Percentiles rank a stretch among this genome's conserved stretches.
Conservation (phyloP, 495 filamentous ascomycete genomes). For the Hypoxylon cercidicola region DNA sequence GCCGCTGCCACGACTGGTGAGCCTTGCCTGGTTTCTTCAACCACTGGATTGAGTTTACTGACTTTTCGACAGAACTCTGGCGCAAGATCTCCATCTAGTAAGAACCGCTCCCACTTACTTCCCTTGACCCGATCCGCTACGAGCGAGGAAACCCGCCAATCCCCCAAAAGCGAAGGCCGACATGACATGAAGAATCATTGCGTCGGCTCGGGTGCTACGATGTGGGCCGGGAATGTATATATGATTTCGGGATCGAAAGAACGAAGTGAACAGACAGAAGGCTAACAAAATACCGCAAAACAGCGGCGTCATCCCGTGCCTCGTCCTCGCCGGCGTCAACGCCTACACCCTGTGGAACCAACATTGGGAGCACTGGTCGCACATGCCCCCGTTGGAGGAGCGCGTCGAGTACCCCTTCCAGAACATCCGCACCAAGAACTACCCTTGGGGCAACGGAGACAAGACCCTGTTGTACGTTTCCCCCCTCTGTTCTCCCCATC, state of each 20-base stretch:
- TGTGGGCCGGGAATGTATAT: neutral
- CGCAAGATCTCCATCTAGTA: conserved; percentile 94
- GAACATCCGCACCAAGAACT: conserved; percentile 93
- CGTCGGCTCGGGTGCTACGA: neutral
- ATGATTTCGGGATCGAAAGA: conserved; percentile 11
- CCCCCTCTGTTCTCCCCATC: neutral
- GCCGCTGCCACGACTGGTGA: conserved; percentile 81
- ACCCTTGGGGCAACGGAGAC: conserved; percentile 90
- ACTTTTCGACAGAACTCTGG: conserved; percentile 77
- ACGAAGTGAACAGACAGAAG: conserved; percentile 1
- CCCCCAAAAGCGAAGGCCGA: neutral
- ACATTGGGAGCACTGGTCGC: conserved; percentile 95
- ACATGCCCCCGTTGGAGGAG: conserved; percentile 88
- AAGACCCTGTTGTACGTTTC: conserved; percentile 66
- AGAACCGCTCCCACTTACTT: conserved; percentile 38
- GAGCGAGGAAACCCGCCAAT: conserved; percentile 1
- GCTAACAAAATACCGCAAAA: conserved; percentile 36
- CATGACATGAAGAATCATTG: conserved; percentile 18
- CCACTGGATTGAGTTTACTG: conserved; percentile 4
- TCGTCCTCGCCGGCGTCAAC: conserved; percentile 77
- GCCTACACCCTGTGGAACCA: conserved; percentile 90
- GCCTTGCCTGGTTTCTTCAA: conserved; percentile 37
- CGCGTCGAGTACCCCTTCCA: conserved; percentile 89
- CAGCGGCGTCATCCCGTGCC: conserved; percentile 74
- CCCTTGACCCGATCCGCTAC: conserved; percentile 6